phyloP scores from a whole-genome alignment of 331 rosid species.

The Cydonia oblonga region DNA sequence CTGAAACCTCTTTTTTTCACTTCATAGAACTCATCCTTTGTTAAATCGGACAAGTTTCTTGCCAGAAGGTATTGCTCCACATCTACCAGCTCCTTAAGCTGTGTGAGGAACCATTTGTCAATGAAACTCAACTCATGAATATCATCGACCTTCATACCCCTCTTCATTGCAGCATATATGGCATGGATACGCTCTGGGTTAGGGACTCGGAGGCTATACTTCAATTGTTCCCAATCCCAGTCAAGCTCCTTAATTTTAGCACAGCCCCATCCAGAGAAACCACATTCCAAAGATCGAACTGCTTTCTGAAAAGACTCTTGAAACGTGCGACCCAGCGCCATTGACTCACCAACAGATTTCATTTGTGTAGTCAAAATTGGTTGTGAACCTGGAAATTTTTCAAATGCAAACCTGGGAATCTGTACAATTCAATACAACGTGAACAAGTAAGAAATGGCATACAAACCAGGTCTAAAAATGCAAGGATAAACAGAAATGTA shows the following conservation, averaged over 20 bases:
- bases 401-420: conserved; percentile 97
- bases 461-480: background rate
- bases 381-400: conserved; percentile 97
- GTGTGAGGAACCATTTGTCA: conserved; percentile 89
- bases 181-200: conserved; percentile 90
- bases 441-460: conserved; percentile 1
- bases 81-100: conserved; percentile 74
- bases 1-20: conserved; percentile 93
- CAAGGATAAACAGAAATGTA: background rate
- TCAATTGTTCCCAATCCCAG: conserved; percentile 78
- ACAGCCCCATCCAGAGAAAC: conserved; percentile 92
- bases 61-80: conserved; percentile 71
- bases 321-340: conserved; percentile 92
- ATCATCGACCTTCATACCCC: conserved; percentile 78
- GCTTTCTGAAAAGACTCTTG: conserved; percentile 98
- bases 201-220: conserved; percentile 85
- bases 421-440: conserved; percentile 29
- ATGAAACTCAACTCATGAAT: conserved; percentile 65
- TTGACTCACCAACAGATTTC: conserved; percentile 96
- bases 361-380: conserved; percentile 90
- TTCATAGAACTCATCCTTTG: conserved; percentile 62
- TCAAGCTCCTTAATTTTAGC: conserved; percentile 67
- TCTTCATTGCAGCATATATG: conserved; percentile 87
- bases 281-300: conserved; percentile 78
- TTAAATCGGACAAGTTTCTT: conserved; percentile 42